Conservation (phyloP, 768 basidiomycete species). For the Mycena albidolilacea region DNA sequence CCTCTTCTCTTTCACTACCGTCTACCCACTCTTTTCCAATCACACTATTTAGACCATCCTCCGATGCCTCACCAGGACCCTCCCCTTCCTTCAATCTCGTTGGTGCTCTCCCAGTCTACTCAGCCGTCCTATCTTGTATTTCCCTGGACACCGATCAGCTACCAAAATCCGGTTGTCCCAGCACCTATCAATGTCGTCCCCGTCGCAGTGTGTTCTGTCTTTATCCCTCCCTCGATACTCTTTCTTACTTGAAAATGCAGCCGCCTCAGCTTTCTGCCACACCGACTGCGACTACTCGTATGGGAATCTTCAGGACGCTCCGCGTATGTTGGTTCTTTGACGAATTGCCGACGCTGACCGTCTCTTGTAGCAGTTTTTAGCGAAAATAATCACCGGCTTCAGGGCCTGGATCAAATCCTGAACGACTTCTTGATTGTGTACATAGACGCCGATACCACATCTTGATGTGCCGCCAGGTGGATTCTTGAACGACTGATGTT, state of each 20-base stretch:
- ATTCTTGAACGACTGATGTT: neutral
- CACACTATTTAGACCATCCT: neutral
- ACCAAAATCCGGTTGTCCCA: conserved; percentile 6
- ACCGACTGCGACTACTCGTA: neutral
- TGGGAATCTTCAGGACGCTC: neutral
- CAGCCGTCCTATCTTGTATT: conserved; percentile 12
- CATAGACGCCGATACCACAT: neutral
- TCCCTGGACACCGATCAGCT: conserved; percentile 18
- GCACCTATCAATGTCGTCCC: neutral
- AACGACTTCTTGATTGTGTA: neutral
- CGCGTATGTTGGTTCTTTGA: neutral
- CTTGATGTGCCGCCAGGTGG: neutral
- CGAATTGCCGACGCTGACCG: neutral
- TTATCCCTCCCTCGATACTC: neutral
- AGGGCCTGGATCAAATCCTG: neutral
- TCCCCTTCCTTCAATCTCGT: conserved; percentile 5
- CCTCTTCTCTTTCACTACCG: neutral
- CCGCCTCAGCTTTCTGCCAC: neutral
- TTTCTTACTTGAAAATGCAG: neutral
- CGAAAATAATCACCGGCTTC: neutral
- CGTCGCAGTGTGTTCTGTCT: neutral
- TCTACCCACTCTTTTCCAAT: neutral
- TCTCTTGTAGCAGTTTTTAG: conserved; percentile 10
- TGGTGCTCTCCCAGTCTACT: conserved; percentile 15
- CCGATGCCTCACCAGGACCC: conserved; percentile 12